These are phyloP conservation scores for Colletotrichum siamense DNA, from an alignment of 2,329 filamentous ascomycete genomes.

Conservation along the genomic window DNA sequence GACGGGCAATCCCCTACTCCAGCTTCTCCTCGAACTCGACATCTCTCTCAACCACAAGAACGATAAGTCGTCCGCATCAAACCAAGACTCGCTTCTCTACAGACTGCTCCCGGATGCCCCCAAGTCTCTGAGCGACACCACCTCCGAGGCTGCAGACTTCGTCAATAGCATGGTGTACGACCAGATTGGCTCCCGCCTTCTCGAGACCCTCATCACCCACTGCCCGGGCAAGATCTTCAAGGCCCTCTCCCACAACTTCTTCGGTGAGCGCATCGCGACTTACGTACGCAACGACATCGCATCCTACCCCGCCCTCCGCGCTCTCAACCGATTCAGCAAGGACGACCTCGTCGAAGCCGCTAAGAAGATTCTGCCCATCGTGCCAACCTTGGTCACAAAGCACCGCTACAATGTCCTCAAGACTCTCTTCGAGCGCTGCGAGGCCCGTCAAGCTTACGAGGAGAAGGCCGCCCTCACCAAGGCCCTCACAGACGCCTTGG, in stretches of 20 bases:
- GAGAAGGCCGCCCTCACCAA: conserved; percentile 54
- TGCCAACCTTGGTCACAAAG: conserved; percentile 75
- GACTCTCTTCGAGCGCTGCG: conserved; percentile 82
- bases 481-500: conserved; percentile 54
- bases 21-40: conserved; percentile 87
- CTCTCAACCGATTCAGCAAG: conserved; percentile 83
- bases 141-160: conserved; percentile 76
- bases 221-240: conserved; percentile 92
- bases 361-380: conserved; percentile 73
- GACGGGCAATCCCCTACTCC: conserved; percentile 91
- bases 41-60: conserved; percentile 73
- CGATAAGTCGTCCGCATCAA: conserved; percentile 60
- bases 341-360: conserved; percentile 82
- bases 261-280: conserved; percentile 79
- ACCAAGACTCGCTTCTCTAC: conserved; percentile 66
- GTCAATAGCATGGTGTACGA: conserved; percentile 90
- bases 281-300: conserved; percentile 90
- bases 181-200: conserved; percentile 83
- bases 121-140: conserved; percentile 72
- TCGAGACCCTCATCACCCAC: conserved; percentile 84
- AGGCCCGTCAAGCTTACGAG: conserved; percentile 66
- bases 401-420: conserved; percentile 81
- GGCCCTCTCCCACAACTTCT: conserved; percentile 78
- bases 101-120: conserved; percentile 79
- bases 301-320: conserved; percentile 82